Evolutionary conservation across 2,329 filamentous ascomycete genomes (phyloP).

Genomic region (Hypoxylon sp.): DNA sequence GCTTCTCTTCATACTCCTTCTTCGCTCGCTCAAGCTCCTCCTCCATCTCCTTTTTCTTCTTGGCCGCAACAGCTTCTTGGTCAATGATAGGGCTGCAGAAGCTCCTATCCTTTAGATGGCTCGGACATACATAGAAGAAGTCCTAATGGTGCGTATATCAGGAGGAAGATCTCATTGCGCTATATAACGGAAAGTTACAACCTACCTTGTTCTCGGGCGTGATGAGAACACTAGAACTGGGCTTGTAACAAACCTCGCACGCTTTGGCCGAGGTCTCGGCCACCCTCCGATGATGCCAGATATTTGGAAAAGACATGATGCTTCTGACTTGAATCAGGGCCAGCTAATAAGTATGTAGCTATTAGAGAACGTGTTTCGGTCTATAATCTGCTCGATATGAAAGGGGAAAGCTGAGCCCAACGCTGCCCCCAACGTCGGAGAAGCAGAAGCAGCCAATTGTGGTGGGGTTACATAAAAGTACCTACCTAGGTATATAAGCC

Average conservation of each 20-base stretch:
- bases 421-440: constrained; percentile 5
- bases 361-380: neutral
- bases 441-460: constrained; percentile 16
- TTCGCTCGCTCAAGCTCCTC: constrained; percentile 76
- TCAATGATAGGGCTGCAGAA: constrained; percentile 85
- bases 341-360: neutral
- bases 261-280: constrained; percentile 86
- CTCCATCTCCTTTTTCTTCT: constrained; percentile 76
- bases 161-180: constrained; percentile 30
- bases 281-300: constrained; percentile 88
- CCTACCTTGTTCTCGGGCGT: constrained; percentile 89
- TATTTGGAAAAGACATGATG: constrained; percentile 76
- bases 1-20: constrained; percentile 83
- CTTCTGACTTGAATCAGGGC: neutral
- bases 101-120: constrained; percentile 84
- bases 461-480: constrained; percentile 8
- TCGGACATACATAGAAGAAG: constrained; percentile 91
- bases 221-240: constrained; percentile 87
- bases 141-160: constrained; percentile 64
- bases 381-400: constrained; percentile 1
- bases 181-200: constrained; percentile 29
- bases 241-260: constrained; percentile 94
- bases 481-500: constrained; percentile 13
- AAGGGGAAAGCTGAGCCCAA: constrained; percentile 10
- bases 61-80: constrained; percentile 74